Evolutionary conservation across 2,329 filamentous ascomycete genomes (phyloP), one percentile per base, ranked within the genome.

Genomic region (Celoporthe dispersa): DNA sequence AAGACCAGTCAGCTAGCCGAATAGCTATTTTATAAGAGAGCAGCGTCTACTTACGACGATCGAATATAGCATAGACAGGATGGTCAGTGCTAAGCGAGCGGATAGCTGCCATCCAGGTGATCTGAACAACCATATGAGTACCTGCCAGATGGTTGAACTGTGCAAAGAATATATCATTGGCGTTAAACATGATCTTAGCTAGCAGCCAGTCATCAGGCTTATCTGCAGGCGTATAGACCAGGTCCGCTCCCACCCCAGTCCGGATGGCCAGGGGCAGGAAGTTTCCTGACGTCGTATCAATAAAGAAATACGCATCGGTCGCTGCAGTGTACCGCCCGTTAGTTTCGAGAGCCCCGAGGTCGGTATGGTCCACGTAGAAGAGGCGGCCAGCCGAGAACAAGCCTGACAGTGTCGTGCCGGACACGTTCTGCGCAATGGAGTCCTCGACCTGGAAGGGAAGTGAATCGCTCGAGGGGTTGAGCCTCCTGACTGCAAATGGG

Each of bases 261-360:
- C 81, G 80, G 72, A 86, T 84, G 2, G 83, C 84, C 31, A 86
- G 76, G 3, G 84, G 84, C 7, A 86, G 75, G 70, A 86, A 84
- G 53, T 85, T 75, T 14, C 78, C 78, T 5, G 78, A 79, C n/a
- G 71, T 69, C 1, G 78, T 73, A 66, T 81, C 75, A 57, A 85
- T 81, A 75, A 80, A 86, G 75, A 86, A 86, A 71, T 83, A 83
- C 0, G 81, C 84, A 60, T 82, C 80, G 71, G 81, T 84, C 12
- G 81, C 80, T 1, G 81, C 82, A 1, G 78, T 77, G 68, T 78
- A 85, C 48, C 79, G 78, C 16, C 69, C 75, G 0, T 76, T 72
- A 2, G 70, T 73, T 7, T 74, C 74, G 19, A 76, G 75, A 2
- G 72, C 68, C 0, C 70, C 66, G 73, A 84, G 82, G 59, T 79